A percentile compares a stretch with the other conserved stretches of the same genome.
These are phyloP conservation scores for Rhynchosporium graminicola DNA, from an alignment of 2,329 filamentous ascomycete genomes.

Conservation along the genomic window DNA sequence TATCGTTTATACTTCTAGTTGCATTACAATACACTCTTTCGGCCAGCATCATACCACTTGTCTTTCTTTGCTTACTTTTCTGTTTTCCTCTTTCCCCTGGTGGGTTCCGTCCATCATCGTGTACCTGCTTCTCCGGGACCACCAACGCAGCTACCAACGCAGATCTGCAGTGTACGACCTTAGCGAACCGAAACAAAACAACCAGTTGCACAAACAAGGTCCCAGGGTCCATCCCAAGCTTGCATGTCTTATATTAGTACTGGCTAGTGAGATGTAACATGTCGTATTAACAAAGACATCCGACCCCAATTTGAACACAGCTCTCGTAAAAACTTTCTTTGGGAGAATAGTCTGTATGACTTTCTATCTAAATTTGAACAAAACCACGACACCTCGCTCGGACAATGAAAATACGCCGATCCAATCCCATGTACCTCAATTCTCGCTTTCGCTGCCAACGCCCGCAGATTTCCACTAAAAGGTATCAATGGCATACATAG, in stretches of 20 bases:
- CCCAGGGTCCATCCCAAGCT: not conserved
- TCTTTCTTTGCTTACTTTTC: not conserved
- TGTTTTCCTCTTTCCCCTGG: too few species aligned
- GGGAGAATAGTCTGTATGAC: not conserved
- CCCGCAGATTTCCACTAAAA: not conserved
- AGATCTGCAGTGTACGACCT: conserved; percentile 1
- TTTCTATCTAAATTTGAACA: not conserved
- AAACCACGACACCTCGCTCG: not conserved
- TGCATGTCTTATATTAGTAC: not conserved
- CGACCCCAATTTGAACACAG: conserved; percentile 10
- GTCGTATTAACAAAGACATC: conserved; percentile 1
- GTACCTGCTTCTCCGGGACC: not conserved
- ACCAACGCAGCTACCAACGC: not conserved
- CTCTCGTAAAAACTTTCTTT: not conserved
- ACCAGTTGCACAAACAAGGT: conserved; percentile 3
- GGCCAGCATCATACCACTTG: not conserved
- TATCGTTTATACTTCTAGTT: conserved; percentile 10
- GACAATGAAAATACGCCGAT: not conserved
- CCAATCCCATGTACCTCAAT: not conserved
- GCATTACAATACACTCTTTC: conserved; percentile 2
- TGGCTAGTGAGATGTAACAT: not conserved
- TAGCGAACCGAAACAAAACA: not conserved
- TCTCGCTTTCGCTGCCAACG: conserved; percentile 1
- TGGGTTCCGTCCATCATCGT: not conserved
- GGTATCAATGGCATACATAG: not conserved